Evolutionary conservation across 129 eudicot genomes (phyloP), one percentile per base, ranked within the genome.

Genomic region (Saposhnikovia divaricata): DNA sequence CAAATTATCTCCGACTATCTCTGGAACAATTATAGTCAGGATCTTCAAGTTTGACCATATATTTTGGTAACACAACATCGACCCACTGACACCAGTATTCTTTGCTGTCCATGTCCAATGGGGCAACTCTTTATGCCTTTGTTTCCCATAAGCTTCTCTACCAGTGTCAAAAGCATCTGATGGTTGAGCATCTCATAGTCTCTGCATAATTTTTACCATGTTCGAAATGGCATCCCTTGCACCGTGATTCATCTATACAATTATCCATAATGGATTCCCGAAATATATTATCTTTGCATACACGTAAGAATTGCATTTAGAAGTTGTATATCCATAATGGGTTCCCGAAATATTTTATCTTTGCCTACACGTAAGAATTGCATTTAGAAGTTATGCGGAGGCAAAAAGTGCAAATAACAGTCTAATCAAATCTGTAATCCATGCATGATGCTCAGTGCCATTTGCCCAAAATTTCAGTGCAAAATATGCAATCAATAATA

Each of bases 111-210:
- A 25, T 74, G 7, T 89, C 89, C 80, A 39, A 39, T 82, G 80
- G 25, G 84, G 44, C 11, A 83, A 34, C 50, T 80, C 81, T 79
- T 79, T 72, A 16, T 57, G 79, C 68, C 79, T 81, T 73, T 83
- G 74, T 59, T 85, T 85, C 48, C 85, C 82, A 12, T 89, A 44
- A 89, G 84, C 82, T 89, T 93, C 51, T 93, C 93, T 3, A 86
- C 80, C 14, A 91, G 61, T 28, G 84, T 61, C 69, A 81, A 73
- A 25, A 91, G 86, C 88, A 89, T 86, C 37, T 84, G 83, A 86
- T 89, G 90, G 78, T 89, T 91, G 77, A 89, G 47, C 44, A 85
- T 83, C 78, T 89, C 97, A 51, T 86, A 87, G 79, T 91, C 98
- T 55, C 98, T 91, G 87, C 84, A 28, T 78, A 21, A 57, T 84